phyloP scores from a whole-genome alignment of 2,329 filamentous ascomycete species.

The Hypomyces rosellus region DNA sequence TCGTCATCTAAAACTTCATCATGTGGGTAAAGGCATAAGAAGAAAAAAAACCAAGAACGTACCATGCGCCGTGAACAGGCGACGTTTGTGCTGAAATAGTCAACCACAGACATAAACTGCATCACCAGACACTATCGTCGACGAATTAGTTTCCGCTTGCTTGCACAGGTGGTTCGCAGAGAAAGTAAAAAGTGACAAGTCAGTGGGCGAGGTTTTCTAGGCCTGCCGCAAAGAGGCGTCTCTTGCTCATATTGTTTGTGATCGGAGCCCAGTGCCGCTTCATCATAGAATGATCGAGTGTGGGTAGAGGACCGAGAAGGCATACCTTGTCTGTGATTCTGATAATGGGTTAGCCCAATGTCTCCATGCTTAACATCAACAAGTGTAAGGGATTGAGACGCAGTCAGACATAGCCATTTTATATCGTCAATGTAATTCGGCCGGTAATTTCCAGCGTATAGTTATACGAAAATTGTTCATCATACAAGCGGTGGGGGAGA shows the following conservation, averaged over 20 bases:
- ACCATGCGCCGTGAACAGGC: background rate
- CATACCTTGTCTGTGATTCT: conserved; percentile 30
- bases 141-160: background rate
- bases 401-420: conserved; percentile 81
- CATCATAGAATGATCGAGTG: conserved; percentile 54
- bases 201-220: conserved; percentile 99
- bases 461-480: conserved; percentile 63
- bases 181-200: conserved; percentile 32
- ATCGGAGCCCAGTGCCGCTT: conserved; percentile 98
- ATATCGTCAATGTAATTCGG: conserved; percentile 76
- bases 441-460: conserved; percentile 93
- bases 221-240: conserved; percentile 92
- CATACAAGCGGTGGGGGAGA: conserved; percentile 20
- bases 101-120: background rate
- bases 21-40: conserved; percentile 15
- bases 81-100: background rate
- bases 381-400: conserved; percentile 9
- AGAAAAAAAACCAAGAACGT: background rate
- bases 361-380: background rate
- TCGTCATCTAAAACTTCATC: conserved; percentile 62
- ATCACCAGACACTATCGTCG: conserved; percentile 13
- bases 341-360: conserved; percentile 25
- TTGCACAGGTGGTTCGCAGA: background rate
- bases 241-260: conserved; percentile 60
- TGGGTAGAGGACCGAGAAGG: conserved; percentile 16